These are phyloP conservation scores for Diaporthe citriasiana DNA, from an alignment of 2,329 filamentous ascomycete species.

Conservation along the genomic window DNA sequence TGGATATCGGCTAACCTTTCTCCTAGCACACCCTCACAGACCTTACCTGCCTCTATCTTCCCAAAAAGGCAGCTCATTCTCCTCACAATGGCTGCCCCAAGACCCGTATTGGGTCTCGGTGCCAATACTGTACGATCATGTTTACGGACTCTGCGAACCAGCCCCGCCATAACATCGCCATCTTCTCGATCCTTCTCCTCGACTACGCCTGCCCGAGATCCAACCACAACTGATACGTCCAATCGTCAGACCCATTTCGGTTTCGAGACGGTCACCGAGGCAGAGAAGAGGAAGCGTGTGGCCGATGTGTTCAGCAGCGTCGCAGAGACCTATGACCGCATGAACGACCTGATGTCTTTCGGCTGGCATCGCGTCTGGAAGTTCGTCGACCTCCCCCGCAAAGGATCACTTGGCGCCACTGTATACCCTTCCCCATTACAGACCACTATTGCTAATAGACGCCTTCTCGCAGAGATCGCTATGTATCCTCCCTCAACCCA, in stretches of 20 bases:
- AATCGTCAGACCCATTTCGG: constrained; percentile 88
- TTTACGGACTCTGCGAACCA: constrained; percentile 26
- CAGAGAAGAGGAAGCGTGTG: constrained; percentile 80
- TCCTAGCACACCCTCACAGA: not conserved
- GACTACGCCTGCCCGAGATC: constrained; percentile 25
- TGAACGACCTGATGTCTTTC: constrained; percentile 99
- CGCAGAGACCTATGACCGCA: constrained; percentile 93
- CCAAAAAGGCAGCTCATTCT: not conserved
- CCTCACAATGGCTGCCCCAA: constrained; percentile 35
- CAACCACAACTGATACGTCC: constrained; percentile 43
- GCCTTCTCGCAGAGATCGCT: constrained; percentile 76
- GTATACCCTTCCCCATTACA: not conserved
- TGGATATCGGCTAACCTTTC: constrained; percentile 13
- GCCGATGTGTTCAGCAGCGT: constrained; percentile 95
- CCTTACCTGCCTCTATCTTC: not conserved
- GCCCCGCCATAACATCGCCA: constrained; percentile 33
- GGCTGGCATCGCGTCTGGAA: constrained; percentile 98
- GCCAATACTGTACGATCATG: constrained; percentile 33
- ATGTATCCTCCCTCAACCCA: constrained; percentile 91
- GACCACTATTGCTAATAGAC: constrained; percentile 34
- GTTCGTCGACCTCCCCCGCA: constrained; percentile 54
- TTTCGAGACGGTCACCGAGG: constrained; percentile 86
- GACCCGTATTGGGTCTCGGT: constrained; percentile 29
- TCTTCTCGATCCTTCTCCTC: constrained; percentile 35
- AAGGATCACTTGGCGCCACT: not conserved